Evolutionary conservation across 768 basidiomycete genomes (phyloP), one percentile per base, ranked within the genome.

Genomic region (Suillus cothurnatus): DNA sequence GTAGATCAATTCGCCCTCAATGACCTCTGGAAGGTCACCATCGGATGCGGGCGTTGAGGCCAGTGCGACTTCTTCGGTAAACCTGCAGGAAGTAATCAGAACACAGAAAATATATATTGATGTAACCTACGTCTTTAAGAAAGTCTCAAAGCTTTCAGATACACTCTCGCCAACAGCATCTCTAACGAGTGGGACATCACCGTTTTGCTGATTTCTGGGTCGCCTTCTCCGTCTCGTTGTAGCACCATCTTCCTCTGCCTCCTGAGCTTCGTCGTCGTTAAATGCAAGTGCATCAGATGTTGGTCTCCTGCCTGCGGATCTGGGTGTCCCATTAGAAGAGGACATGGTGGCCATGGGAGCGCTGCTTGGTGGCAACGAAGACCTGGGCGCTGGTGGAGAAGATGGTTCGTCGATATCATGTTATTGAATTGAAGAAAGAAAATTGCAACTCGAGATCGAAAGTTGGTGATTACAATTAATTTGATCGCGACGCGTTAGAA

Each of bases 131-230:
- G 89, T 90, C 81, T 93, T 92, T 61, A 99, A 78, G 79, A 99
- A 98, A 2, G 87, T 86, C 75, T 94, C 92, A 72, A 99, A 98
- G 72, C 90, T 89, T 71, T 96, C 93, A 63, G 91, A 89, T 5
- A 99, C 94, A 71, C 93, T 94, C 81, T 99, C 96, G 61, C 97
- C 97, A 23, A 98, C 97, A 38, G 92, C 89, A 78, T 99, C 97
- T 71, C 89, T 90, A 2, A 99, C 95, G 60, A 93, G 81, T 3
- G 95, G 93, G 0, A 97, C 85, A 71, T 95, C 92, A 5, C 80
- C 85, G 62, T 84, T 85, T 12, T 78, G 79, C 64, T 81, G 81
- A 31, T 73, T 72, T 41, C 76, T 76, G 1, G 75, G 72, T 61
- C 81, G 81, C 63, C 84, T 81, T 50, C 84, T 82, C 63, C 84